Base-by-base conservation (phyloP, 176 grass and related monocot species). In the Aegilops umbellulata region DNA sequence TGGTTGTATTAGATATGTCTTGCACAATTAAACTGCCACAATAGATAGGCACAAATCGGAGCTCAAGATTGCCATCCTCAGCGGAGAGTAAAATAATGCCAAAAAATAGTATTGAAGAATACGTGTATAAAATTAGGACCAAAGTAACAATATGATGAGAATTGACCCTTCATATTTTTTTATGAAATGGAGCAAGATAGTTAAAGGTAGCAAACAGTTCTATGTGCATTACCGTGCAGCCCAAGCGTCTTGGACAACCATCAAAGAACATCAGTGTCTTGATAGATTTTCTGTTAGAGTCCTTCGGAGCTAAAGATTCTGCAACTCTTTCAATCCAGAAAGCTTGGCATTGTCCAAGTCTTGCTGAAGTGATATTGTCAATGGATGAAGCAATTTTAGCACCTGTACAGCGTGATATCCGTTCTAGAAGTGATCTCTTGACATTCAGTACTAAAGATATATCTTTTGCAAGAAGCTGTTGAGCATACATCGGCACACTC, bases 241-340 rank as follows among this genome's bases (percentile, higher is more conserved):
- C 97, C 81, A 99, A 86, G 25, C 94, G 92, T 62, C 89, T 95
- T 79, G 97, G 97, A 86, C 97, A 99, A 61, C 97, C 97, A 84
- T 99, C 88, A 90, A 99, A 94, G 78, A 96, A 99, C 97, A 99
- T 99, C 82, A 99, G 88, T 85, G 94, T 99, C 87, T 94, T 99
- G 64, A 83, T 76, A 57, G 86, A 74, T 74, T 96, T 99, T 84
- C 90, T 99, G 65, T 85, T 90, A 41, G 82, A 76, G 49, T 80
- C 67, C 60, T 86, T 91, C 51, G 83, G 79, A 27, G 90, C 86
- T 58, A 70, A 76, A 79, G 74, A 91, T 76, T 94, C 84, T 67
- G 86, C 79, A 74, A 94, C 85, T 57, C 85, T 95, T 83, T 99
- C 94, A 75, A 92, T 91, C 84, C 90, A 93, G 85, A 99, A 99